Evolutionary conservation across 2,329 filamentous ascomycete species (phyloP).

Genomic region (Ceratocystis cubensis): DNA sequence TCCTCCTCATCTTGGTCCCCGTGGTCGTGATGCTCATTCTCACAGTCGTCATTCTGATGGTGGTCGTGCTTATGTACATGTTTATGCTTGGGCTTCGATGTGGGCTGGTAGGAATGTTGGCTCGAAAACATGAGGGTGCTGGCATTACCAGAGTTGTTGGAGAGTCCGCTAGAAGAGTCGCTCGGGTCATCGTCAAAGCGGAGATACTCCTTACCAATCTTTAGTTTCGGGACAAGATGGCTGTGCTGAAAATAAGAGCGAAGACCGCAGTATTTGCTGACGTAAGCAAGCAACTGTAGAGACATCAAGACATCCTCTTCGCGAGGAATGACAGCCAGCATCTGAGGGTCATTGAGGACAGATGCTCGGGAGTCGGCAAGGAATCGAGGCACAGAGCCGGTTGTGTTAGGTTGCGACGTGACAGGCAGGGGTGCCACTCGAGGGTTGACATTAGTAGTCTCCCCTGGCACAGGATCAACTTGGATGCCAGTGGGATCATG

Average conservation of each 20-base stretch:
- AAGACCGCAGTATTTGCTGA: constrained; percentile 96
- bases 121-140: background rate
- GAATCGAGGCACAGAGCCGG: constrained; percentile 64
- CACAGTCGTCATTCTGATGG: background rate
- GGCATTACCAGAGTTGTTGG: background rate
- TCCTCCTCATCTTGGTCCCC: constrained; percentile 45
- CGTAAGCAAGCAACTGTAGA: constrained; percentile 87
- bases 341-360: constrained; percentile 54
- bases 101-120: background rate
- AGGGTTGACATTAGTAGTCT: constrained; percentile 47
- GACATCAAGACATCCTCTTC: constrained; percentile 99
- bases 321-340: constrained; percentile 82
- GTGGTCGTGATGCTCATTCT: constrained; percentile 11
- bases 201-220: constrained; percentile 74
- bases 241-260: constrained; percentile 91
- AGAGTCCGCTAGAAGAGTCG: background rate
- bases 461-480: constrained; percentile 56
- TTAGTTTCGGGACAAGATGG: constrained; percentile 81
- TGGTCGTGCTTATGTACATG: background rate
- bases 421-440: constrained; percentile 15
- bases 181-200: constrained; percentile 55
- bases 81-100: background rate
- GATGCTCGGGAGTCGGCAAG: constrained; percentile 54
- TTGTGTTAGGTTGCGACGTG: constrained; percentile 29
- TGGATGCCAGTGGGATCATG: constrained; percentile 78